These are phyloP conservation scores for Beauveria medogensis DNA, from an alignment of 2,329 filamentous ascomycete species.

Conservation along the genomic window DNA sequence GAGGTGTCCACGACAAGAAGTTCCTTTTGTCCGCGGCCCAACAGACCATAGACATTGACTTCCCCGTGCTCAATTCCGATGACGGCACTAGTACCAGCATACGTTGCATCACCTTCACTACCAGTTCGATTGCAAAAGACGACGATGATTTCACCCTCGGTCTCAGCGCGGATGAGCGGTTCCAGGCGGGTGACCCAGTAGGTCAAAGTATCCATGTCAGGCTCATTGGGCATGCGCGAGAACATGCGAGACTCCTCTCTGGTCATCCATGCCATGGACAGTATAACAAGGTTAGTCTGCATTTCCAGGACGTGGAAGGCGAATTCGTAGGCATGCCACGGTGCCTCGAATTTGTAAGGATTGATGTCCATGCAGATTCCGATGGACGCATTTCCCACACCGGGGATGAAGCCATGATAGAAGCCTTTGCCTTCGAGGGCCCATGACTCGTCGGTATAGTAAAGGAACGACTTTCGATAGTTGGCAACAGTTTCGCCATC, in stretches of 20 bases:
- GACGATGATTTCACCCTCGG: constrained; percentile 54
- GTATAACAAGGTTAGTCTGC: constrained; percentile 53
- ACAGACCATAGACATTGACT: constrained; percentile 59
- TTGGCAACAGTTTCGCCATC: constrained; percentile 53
- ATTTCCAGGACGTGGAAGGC: constrained; percentile 49
- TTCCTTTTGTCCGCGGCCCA: constrained; percentile 61
- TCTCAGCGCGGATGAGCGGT: constrained; percentile 48
- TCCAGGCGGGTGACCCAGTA: constrained; percentile 71
- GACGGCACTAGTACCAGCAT: constrained; percentile 67
- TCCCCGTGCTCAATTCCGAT: constrained; percentile 57
- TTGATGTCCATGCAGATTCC: constrained; percentile 52
- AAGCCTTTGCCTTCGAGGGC: constrained; percentile 44
- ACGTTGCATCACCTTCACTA: constrained; percentile 56
- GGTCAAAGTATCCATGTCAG: constrained; percentile 63
- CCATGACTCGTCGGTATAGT: constrained; percentile 51
- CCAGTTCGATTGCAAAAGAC: constrained; percentile 66
- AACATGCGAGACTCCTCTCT: constrained; percentile 24
- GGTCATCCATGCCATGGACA: constrained; percentile 68
- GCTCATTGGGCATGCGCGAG: constrained; percentile 43
- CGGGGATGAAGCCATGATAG: constrained; percentile 31
- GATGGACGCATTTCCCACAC: constrained; percentile 39
- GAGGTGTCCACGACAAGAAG: constrained; percentile 60
- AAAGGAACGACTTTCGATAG: constrained; percentile 52
- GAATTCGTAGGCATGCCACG: constrained; percentile 22
- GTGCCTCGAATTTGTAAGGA: constrained; percentile 12